Conservation (phyloP, 768 basidiomycete species). For the Rhizopogon salebrosus region DNA sequence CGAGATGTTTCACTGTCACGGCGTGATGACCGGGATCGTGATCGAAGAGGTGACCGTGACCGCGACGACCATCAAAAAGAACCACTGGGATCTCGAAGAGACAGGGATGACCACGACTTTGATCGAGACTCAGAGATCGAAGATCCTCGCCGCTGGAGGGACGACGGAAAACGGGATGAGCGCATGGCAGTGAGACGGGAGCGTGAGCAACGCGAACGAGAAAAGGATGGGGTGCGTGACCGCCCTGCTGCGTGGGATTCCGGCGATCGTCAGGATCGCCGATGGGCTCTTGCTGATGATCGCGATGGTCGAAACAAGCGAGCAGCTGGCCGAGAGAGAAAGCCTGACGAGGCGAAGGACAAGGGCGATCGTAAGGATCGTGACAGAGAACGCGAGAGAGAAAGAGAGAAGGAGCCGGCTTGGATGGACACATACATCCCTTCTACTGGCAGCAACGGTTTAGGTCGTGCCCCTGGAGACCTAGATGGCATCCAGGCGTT, state of each 20-base stretch:
- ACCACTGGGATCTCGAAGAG: constrained; percentile 17
- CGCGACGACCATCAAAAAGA: constrained; percentile 22
- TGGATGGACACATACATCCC: constrained; percentile 92
- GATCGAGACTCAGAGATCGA: constrained; percentile 53
- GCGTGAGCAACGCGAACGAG: constrained; percentile 37
- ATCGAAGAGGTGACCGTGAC: constrained; percentile 25
- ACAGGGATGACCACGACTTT: constrained; percentile 33
- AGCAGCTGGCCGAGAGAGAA: constrained; percentile 52
- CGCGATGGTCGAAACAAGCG: constrained; percentile 63
- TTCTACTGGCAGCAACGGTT: constrained; percentile 46
- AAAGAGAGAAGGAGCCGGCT: constrained; percentile 80
- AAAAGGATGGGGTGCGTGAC: constrained; percentile 37
- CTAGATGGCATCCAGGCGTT: constrained; percentile 83
- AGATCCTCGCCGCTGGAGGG: constrained; percentile 73
- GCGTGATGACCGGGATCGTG: constrained; percentile 37
- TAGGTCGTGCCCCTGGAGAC: constrained; percentile 57
- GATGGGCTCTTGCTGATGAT: constrained; percentile 62
- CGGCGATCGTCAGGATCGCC: constrained; percentile 40
- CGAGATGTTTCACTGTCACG: constrained; percentile 53
- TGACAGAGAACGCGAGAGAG: constrained; percentile 45
- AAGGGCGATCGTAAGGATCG: constrained; percentile 46
- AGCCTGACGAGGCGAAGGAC: constrained; percentile 37
- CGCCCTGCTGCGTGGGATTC: constrained; percentile 44
- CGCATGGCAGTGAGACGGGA: constrained; percentile 59
- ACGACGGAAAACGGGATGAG: constrained; percentile 80